phyloP scores from a whole-genome alignment of 2,329 filamentous ascomycete genomes.

The Penicillium sp. region DNA sequence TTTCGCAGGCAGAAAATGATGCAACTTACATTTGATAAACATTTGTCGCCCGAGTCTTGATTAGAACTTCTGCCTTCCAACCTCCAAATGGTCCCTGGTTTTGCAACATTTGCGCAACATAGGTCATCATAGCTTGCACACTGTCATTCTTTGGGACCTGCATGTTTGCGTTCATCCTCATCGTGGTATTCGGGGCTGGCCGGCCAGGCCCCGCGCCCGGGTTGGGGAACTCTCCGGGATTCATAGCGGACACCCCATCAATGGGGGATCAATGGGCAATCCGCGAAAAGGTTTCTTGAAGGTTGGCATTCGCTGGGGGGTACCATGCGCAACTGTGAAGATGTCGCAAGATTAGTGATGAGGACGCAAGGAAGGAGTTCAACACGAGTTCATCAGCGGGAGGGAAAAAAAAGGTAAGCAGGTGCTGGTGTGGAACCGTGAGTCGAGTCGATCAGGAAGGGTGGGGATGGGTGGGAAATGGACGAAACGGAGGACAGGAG shows the following conservation, averaged over 20 bases:
- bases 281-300: constrained; percentile 30
- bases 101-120: constrained; percentile 43
- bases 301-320: constrained; percentile 39
- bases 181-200: constrained; percentile 8
- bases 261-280: constrained; percentile 39
- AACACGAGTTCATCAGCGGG: constrained; percentile 15
- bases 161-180: constrained; percentile 34
- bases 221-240: constrained; percentile 43
- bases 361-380: not conserved
- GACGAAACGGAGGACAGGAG: constrained; percentile 23
- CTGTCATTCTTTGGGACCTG: constrained; percentile 37
- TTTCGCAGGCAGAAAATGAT: not conserved
- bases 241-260: constrained; percentile 44
- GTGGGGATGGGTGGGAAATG: constrained; percentile 27
- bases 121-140: constrained; percentile 38
- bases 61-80: constrained; percentile 45
- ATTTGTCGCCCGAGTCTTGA: constrained; percentile 43
- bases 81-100: constrained; percentile 45
- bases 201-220: constrained; percentile 36
- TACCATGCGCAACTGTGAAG: constrained; percentile 3
- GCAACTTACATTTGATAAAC: constrained; percentile 46
- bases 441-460: constrained; percentile 29
- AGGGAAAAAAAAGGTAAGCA: constrained; percentile 18
- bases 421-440: constrained; percentile 24
- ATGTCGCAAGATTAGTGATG: constrained; percentile 2